phyloP scores from a whole-genome alignment of 2,329 filamentous ascomycete genomes.

The Claviceps fusiformis region DNA sequence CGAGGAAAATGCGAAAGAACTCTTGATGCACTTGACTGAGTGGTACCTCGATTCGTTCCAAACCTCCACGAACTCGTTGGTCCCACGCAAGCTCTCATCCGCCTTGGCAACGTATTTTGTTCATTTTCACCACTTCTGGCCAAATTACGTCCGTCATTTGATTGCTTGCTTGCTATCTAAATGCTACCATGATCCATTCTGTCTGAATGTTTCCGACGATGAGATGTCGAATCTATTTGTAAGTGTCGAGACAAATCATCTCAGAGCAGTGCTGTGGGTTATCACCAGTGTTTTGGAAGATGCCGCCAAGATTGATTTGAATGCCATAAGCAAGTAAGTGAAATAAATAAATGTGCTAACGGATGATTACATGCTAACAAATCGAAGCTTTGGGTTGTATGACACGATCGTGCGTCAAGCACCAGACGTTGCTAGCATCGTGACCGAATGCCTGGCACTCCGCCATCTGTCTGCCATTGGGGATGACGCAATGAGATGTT shows the following conservation, averaged over 20 bases:
- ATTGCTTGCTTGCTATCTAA: slow-evolving; percentile 34
- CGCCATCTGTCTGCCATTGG: slow-evolving; percentile 23
- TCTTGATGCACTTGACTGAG: slow-evolving; percentile 46
- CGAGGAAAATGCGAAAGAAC: slow-evolving; percentile 41
- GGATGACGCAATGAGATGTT: slow-evolving; percentile 44
- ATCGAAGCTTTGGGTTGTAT: slow-evolving; percentile 24
- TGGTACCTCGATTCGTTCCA: slow-evolving; percentile 47
- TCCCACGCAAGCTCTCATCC: slow-evolving; percentile 63
- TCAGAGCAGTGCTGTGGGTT: slow-evolving; percentile 52
- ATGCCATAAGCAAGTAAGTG: slow-evolving; percentile 40
- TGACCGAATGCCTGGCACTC: slow-evolving; percentile 21
- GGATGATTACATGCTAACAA: not conserved
- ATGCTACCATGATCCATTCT: slow-evolving; percentile 11
- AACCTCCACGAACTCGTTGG: slow-evolving; percentile 41
- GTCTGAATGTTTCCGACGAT: slow-evolving; percentile 20
- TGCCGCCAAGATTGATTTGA: slow-evolving; percentile 46
- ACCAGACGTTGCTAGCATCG: slow-evolving; percentile 25
- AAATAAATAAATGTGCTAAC: not conserved
- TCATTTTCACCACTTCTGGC: slow-evolving; percentile 55
- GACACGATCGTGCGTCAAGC: slow-evolving; percentile 26
- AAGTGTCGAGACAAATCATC: slow-evolving; percentile 29
- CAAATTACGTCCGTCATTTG: slow-evolving; percentile 49
- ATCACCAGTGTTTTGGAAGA: slow-evolving; percentile 25
- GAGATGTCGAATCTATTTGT: slow-evolving; percentile 33
- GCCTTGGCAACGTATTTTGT: slow-evolving; percentile 64